These are phyloP conservation scores for Mycena belliarum DNA, from an alignment of 768 basidiomycete genomes.

Conservation along the genomic window DNA sequence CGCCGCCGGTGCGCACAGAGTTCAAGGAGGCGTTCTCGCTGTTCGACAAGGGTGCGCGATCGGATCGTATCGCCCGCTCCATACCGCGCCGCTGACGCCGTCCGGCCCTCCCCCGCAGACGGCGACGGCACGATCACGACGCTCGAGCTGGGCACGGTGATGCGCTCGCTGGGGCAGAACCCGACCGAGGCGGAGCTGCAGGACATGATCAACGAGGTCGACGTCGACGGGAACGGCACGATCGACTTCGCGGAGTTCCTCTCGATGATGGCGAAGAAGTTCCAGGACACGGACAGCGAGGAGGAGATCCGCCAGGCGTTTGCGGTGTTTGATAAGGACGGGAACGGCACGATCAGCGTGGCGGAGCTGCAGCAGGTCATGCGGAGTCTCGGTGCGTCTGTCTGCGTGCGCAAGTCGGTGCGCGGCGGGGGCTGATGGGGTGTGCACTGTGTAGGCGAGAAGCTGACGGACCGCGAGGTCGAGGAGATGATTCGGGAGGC, in stretches of 20 bases:
- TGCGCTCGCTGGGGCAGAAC: slow-evolving; percentile 92
- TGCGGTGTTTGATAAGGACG: slow-evolving; percentile 96
- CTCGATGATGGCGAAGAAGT: slow-evolving; percentile 64
- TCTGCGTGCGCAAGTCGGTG: neutral
- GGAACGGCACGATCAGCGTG: slow-evolving; percentile 85
- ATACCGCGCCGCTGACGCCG: neutral
- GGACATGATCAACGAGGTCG: slow-evolving; percentile 96
- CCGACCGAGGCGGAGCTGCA: slow-evolving; percentile 89
- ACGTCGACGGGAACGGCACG: slow-evolving; percentile 80
- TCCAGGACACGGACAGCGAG: slow-evolving; percentile 78
- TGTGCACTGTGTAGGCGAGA: slow-evolving; percentile 54
- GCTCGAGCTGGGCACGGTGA: slow-evolving; percentile 87
- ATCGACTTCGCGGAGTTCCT: slow-evolving; percentile 87
- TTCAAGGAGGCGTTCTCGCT: slow-evolving; percentile 94
- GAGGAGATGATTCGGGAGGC: slow-evolving; percentile 93
- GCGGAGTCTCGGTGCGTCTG: slow-evolving; percentile 77
- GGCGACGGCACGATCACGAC: slow-evolving; percentile 94
- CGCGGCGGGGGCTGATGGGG: neutral
- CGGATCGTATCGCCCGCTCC: no score
- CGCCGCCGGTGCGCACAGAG: slow-evolving; percentile 44
- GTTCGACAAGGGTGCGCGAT: slow-evolving; percentile 84
- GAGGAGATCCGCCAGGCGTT: slow-evolving; percentile 97
- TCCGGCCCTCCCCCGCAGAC: slow-evolving; percentile 48
- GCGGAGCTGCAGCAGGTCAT: slow-evolving; percentile 90
- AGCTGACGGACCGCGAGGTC: slow-evolving; percentile 75